Evolutionary conservation across 2,329 filamentous ascomycete genomes (phyloP).

Genomic region (Biscogniauxia marginata): DNA sequence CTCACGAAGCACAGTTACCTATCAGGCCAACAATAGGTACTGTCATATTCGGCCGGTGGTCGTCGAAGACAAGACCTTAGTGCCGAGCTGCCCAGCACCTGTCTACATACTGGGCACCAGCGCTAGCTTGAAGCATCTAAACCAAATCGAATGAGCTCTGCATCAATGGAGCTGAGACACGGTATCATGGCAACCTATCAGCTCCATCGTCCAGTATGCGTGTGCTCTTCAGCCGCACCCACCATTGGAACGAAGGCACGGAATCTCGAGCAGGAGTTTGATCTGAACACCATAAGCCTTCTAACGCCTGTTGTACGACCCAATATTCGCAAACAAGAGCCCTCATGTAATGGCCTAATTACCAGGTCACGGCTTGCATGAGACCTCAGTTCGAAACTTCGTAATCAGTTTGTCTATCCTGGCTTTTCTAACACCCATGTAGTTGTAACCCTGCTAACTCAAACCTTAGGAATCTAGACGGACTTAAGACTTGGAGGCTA

Average conservation of each 20-base stretch:
- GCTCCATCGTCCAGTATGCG: background rate
- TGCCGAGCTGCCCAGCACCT: background rate
- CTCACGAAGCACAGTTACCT: background rate
- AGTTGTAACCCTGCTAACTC: background rate
- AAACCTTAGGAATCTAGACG: background rate
- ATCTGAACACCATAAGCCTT: background rate
- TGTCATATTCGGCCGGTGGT: background rate
- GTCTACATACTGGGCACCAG: background rate
- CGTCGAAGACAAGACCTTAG: background rate
- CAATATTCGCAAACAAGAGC: background rate
- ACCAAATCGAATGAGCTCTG: background rate
- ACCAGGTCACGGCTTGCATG: background rate
- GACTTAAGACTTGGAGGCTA: background rate
- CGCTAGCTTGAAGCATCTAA: background rate
- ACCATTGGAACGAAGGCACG: background rate
- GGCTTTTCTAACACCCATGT: background rate
- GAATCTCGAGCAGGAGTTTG: no score
- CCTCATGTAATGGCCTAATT: background rate
- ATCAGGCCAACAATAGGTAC: background rate
- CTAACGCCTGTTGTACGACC: background rate
- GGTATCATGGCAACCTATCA: background rate
- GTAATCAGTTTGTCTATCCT: background rate
- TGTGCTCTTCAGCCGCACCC: background rate
- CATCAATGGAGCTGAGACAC: background rate
- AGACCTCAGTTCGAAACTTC: background rate